Base-by-base conservation (phyloP, 2,329 filamentous ascomycete species). In the Teratosphaeria destructans region DNA sequence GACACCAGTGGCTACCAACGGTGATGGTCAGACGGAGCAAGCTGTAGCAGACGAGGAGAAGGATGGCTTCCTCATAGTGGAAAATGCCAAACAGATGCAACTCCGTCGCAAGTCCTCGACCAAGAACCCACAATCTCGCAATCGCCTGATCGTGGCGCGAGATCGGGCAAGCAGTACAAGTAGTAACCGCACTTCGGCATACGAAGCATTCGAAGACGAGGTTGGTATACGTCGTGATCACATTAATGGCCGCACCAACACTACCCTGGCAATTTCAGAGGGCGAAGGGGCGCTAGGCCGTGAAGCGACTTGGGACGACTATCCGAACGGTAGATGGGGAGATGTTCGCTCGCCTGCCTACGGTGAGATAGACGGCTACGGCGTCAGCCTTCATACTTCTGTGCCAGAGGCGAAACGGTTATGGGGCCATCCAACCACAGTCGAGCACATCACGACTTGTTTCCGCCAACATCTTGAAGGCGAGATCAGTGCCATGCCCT, bases 221-320 rank as follows among this genome's bases (percentile, higher is more conserved):
- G 90, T 89, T 5, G 89, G 87, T 19, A 77, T 92, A n/a, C 89
- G 85, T 1, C 82, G 83, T 2, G 85, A 85, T 66, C 84, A 67
- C 59, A 77, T 93, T 68, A 92, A 93, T 71, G 71, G 69, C 37
- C 84, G 92, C 57, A 87, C 87, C 59, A 93, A 92, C 72, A 94
- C 19, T 19, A 19, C 90, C 0, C 82, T 97, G 10, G 90, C 92
- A 32, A 96, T 96, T 60, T 96, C 92, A 0, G 93, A 97, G 76
- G 93, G 94, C 5, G 88, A 96, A 69, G 94, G 93, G 27, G 82
- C 88, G 3, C 79, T 96, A 6, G 94, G 93, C 11, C 83, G 94
- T 56, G 93, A 97, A 78, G 94, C 94, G 37, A 99, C 94, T 0
- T 99, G 94, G 94, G 94, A 99, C 69, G 94, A 99, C 68, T 99